Conservation (phyloP, 495 filamentous ascomycete species). For the Saxispiralis lemnorum region DNA sequence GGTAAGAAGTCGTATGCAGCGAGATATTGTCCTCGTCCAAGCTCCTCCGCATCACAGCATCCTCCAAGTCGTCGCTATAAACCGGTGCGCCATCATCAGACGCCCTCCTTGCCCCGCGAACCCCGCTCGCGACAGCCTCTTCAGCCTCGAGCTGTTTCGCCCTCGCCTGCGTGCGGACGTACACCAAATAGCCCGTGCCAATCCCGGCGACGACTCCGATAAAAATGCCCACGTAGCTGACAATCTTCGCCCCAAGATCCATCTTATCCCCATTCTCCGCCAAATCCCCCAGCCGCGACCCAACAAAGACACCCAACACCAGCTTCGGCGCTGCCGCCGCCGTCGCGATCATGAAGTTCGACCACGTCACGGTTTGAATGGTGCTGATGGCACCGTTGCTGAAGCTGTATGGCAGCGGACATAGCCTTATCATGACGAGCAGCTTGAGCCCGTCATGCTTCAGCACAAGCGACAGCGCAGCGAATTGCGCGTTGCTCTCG, state of each 20-base stretch:
- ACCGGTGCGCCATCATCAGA: constrained; percentile 1
- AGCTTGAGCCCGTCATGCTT: constrained; percentile 76
- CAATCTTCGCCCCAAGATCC: constrained; percentile 44
- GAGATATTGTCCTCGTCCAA: constrained; percentile 40
- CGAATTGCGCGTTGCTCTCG: constrained; percentile 61
- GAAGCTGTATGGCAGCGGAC: constrained; percentile 83
- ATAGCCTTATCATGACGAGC: constrained; percentile 80
- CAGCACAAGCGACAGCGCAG: constrained; percentile 47
- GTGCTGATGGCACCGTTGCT: constrained; percentile 89
- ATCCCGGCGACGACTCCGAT: constrained; percentile 51
- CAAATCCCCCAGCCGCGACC: constrained; percentile 54
- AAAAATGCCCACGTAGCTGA: constrained; percentile 72
- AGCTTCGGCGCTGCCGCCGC: constrained; percentile 64
- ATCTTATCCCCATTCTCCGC: constrained; percentile 45
- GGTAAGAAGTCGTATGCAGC: constrained; percentile 18
- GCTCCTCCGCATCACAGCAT: constrained; percentile 16
- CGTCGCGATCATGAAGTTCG: constrained; percentile 65
- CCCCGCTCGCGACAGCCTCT: constrained; percentile 29
- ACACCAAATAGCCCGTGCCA: constrained; percentile 69
- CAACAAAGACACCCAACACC: constrained; percentile 84
- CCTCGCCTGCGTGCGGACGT: constrained; percentile 60
- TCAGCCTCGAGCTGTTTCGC: constrained; percentile 72
- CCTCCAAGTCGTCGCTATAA: constrained; percentile 25
- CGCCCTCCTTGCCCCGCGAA: constrained; percentile 10
- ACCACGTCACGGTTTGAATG: constrained; percentile 66